Percentiles rank a stretch among this genome's conserved stretches.
Evolutionary conservation across 2,329 filamentous ascomycete species (phyloP).

Genomic region (Alternaria sp.): DNA sequence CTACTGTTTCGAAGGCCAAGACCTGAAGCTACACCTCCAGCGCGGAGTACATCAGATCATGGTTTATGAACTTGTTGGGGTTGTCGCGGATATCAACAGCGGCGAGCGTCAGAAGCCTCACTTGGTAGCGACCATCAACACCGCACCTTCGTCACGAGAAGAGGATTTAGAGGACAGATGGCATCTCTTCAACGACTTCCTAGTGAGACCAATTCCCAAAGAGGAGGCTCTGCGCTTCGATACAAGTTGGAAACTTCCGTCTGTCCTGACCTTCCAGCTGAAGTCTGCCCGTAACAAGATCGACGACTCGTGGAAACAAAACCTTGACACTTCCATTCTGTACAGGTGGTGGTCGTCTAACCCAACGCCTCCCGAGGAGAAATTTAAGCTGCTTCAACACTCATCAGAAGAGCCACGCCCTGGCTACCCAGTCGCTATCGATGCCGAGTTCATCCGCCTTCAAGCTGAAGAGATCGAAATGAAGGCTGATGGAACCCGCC

Average conservation of each 20-base stretch:
- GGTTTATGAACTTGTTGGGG: constrained; percentile 88
- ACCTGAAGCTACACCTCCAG: constrained; percentile 80
- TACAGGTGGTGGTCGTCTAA: constrained; percentile 71
- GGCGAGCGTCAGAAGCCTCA: constrained; percentile 87
- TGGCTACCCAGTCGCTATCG: constrained; percentile 82
- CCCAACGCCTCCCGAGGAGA: constrained; percentile 54
- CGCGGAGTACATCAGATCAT: constrained; percentile 80
- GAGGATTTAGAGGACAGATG: constrained; percentile 72
- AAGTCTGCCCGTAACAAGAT: constrained; percentile 81
- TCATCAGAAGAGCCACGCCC: constrained; percentile 70
- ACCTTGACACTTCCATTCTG: constrained; percentile 82
- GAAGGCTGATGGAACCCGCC: constrained; percentile 89
- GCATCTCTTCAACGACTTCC: constrained; percentile 98
- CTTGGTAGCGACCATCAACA: constrained; percentile 88
- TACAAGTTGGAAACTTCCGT: constrained; percentile 89
- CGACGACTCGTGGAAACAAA: constrained; percentile 84
- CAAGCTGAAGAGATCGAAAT: constrained; percentile 95
- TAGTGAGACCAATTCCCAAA: constrained; percentile 78
- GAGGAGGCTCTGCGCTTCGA: constrained; percentile 91
- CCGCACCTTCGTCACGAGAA: constrained; percentile 69
- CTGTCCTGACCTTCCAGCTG: constrained; percentile 83
- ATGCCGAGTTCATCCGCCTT: constrained; percentile 94
- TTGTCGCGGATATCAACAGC: constrained; percentile 88
- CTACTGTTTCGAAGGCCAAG: constrained; percentile 92
- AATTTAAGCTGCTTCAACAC: constrained; percentile 65